These are phyloP conservation scores for Verticillium nubilum DNA, from an alignment of 2,329 filamentous ascomycete species.

Conservation along the genomic window DNA sequence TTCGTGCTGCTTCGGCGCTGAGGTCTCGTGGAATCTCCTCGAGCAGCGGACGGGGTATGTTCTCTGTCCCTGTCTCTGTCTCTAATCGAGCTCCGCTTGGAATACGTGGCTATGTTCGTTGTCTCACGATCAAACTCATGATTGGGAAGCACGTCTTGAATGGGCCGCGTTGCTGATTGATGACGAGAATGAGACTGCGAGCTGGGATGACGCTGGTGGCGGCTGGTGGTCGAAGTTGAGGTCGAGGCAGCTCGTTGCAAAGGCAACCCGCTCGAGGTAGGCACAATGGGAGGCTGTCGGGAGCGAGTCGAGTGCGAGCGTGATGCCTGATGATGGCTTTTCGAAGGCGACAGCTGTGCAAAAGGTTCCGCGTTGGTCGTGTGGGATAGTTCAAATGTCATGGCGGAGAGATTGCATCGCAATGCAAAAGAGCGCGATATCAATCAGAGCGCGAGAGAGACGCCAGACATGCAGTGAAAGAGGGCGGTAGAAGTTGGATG, in stretches of 20 bases:
- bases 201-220: constrained; percentile 20
- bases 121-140: constrained; percentile 63
- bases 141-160: constrained; percentile 43
- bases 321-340: constrained; percentile 19
- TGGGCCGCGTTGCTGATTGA: constrained; percentile 35
- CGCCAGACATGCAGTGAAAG: neutral
- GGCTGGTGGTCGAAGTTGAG: constrained; percentile 17
- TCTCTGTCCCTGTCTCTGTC: constrained; percentile 28
- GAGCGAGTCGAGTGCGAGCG: constrained; percentile 31
- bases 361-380: constrained; percentile 23
- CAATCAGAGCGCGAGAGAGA: neutral
- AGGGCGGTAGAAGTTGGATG: neutral
- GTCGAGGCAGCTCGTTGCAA: constrained; percentile 16
- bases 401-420: constrained; percentile 13
- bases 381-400: constrained; percentile 23
- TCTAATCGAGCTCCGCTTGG: constrained; percentile 60
- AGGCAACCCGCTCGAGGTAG: constrained; percentile 7
- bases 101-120: constrained; percentile 56
- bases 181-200: constrained; percentile 9
- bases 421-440: neutral
- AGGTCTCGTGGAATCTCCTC: constrained; percentile 45
- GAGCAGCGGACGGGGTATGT: constrained; percentile 40
- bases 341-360: constrained; percentile 20
- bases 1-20: constrained; percentile 46
- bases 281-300: constrained; percentile 19